These are phyloP conservation scores for Pythium aquatile DNA, from an alignment of 352 stramenopile genomes.

Conservation along the genomic window DNA sequence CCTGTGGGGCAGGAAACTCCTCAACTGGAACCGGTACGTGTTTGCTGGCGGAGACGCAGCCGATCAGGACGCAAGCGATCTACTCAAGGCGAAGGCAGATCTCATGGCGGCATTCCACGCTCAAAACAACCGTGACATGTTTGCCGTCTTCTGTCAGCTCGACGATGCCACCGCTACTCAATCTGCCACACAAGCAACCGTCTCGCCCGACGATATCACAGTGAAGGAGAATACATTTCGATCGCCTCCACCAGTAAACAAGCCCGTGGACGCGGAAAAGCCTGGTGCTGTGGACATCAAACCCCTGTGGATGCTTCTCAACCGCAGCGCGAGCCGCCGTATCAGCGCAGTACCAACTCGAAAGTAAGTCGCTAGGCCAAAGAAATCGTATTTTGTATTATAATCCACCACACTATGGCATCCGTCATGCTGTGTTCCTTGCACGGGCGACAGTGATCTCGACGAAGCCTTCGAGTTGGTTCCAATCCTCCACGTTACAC, in stretches of 20 bases:
- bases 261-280: background rate
- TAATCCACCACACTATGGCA: background rate
- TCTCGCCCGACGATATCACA: background rate
- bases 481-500: slow-evolving; percentile 20
- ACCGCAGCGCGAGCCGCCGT: slow-evolving; percentile 16
- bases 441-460: background rate
- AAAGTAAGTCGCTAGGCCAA: slow-evolving; percentile 5
- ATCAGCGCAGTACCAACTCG: slow-evolving; percentile 21
- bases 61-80: slow-evolving; percentile 16
- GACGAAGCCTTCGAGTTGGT: slow-evolving; percentile 19
- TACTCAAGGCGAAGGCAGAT: slow-evolving; percentile 26
- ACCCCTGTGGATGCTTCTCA: slow-evolving; percentile 24
- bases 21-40: slow-evolving; percentile 76
- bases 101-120: slow-evolving; percentile 39
- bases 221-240: background rate
- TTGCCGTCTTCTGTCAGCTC: slow-evolving; percentile 16
- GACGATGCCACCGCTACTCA: slow-evolving; percentile 8
- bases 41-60: slow-evolving; percentile 29
- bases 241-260: background rate
- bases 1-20: slow-evolving; percentile 46
- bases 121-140: slow-evolving; percentile 25
- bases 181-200: background rate
- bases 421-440: background rate
- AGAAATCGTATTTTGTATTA: background rate
- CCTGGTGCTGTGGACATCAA: slow-evolving; percentile 16